These are phyloP conservation scores for Sarcocystis neurona DNA, from an alignment of 169 alveolate species.

Conservation along the genomic window DNA sequence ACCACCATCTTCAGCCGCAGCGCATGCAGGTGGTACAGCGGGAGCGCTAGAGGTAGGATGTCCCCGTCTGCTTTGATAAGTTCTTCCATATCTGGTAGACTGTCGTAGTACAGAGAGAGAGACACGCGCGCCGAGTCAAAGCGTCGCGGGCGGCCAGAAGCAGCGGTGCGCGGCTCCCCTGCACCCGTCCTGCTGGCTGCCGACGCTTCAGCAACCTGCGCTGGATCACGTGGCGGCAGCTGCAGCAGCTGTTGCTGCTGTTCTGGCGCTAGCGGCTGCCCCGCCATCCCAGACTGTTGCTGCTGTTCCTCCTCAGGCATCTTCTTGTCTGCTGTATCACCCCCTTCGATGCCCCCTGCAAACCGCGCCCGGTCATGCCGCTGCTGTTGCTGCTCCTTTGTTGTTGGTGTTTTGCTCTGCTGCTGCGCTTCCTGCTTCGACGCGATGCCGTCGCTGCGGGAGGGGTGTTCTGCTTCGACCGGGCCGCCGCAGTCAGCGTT, in stretches of 20 bases:
- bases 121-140: slow-evolving; percentile 54
- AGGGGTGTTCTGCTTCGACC: too few relatives aligned
- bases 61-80: slow-evolving; percentile 61
- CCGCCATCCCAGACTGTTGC: too few relatives aligned
- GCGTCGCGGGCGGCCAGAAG: background rate
- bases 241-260: background rate
- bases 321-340: too few relatives aligned
- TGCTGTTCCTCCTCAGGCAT: too few relatives aligned
- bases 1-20: slow-evolving; percentile 47
- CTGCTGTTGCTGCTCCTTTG: too few relatives aligned
- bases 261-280: background rate
- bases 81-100: slow-evolving; percentile 45
- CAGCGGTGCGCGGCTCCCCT: background rate
- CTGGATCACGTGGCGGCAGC: background rate
- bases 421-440: too few relatives aligned
- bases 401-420: too few relatives aligned
- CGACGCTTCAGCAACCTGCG: background rate
- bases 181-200: background rate
- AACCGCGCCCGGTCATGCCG: too few relatives aligned
- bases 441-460: too few relatives aligned
- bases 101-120: slow-evolving; percentile 30
- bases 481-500: too few relatives aligned
- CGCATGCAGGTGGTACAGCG: slow-evolving; percentile 53
- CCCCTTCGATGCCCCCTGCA: too few relatives aligned
- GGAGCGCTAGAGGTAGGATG: slow-evolving; percentile 50